Evolutionary conservation across 1,284 basidiomycete species (phyloP).

Genomic region (Coniferiporia weirii): DNA sequence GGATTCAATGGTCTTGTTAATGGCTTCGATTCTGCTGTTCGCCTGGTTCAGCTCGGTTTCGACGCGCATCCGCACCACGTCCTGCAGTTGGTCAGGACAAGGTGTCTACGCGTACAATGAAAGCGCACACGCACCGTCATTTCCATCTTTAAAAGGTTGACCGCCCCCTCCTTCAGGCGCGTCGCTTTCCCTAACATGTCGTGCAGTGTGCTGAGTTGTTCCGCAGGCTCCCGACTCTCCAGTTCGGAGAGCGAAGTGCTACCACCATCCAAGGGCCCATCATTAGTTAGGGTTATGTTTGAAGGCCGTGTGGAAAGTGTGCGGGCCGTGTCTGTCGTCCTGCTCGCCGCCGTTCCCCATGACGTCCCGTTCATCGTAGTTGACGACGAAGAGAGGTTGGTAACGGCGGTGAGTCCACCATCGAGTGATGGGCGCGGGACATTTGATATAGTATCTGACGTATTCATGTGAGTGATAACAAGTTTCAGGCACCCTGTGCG

Average conservation of each 20-base stretch:
- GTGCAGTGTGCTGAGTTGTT: constrained; percentile 63
- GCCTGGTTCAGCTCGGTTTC: constrained; percentile 74
- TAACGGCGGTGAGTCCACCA: neutral
- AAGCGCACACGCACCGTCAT: constrained; percentile 42
- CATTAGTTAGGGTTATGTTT: constrained; percentile 5
- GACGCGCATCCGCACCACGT: constrained; percentile 63
- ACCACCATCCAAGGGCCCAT: neutral
- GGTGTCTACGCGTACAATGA: constrained; percentile 4
- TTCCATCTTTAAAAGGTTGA: constrained; percentile 69
- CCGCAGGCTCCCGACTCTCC: constrained; percentile 39
- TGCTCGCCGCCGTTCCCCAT: neutral
- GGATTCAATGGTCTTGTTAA: constrained; percentile 57
- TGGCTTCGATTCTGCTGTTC: constrained; percentile 61
- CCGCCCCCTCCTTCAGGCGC: constrained; percentile 81
- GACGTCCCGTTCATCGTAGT: constrained; percentile 3
- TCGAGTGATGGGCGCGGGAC: constrained; percentile 14
- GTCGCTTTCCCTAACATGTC: constrained; percentile 65
- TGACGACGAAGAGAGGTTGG: neutral
- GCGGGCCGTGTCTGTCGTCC: neutral
- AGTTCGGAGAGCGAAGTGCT: constrained; percentile 34
- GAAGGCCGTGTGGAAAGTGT: constrained; percentile 5
- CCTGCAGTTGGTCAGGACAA: constrained; percentile 36
- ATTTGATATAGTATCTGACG: constrained; percentile 1
- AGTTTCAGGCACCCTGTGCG: neutral
- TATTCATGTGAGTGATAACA: constrained; percentile 1